Evolutionary conservation across 805 yeast species (phyloP).

Genomic region (Vanderwaltozyma yarrowii): DNA sequence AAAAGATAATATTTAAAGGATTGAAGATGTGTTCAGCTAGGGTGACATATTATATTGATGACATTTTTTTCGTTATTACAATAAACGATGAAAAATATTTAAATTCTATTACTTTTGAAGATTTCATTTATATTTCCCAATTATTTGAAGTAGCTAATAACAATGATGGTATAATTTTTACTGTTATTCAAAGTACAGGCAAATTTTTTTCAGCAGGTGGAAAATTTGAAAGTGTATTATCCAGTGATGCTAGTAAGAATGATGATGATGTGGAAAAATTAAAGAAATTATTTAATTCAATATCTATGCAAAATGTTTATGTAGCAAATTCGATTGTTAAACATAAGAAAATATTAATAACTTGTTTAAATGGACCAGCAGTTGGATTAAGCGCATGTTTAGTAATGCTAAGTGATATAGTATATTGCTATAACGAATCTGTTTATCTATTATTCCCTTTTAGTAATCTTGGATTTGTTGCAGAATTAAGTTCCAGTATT

Average conservation of each 20-base stretch:
- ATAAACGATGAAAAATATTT: conserved; percentile 49
- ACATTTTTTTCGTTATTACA: conserved; percentile 46
- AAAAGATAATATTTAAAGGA: too few species aligned
- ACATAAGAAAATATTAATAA: conserved; percentile 60
- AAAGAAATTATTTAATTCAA: conserved; percentile 36
- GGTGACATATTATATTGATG: conserved; percentile 10
- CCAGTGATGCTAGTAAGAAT: not conserved
- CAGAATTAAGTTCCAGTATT: conserved; percentile 68
- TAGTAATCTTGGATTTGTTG: conserved; percentile 68
- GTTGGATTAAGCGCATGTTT: conserved; percentile 68
- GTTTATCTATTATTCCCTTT: conserved; percentile 65
- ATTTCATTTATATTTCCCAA: conserved; percentile 50
- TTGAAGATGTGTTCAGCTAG: not conserved
- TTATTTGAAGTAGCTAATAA: conserved; percentile 50
- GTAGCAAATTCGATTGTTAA: conserved; percentile 55
- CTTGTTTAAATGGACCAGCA: conserved; percentile 80
- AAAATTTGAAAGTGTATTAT: conserved; percentile 28
- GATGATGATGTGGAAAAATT: conserved; percentile 10
- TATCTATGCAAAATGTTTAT: conserved; percentile 56
- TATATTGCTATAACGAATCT: conserved; percentile 52
- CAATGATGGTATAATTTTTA: conserved; percentile 50
- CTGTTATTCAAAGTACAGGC: conserved; percentile 63
- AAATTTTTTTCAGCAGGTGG: conserved; percentile 80
- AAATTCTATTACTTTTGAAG: conserved; percentile 59
- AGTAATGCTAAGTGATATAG: conserved; percentile 61